Conservation (phyloP, 1,139 yeast genomes). For the Kodamaea derodonti region DNA sequence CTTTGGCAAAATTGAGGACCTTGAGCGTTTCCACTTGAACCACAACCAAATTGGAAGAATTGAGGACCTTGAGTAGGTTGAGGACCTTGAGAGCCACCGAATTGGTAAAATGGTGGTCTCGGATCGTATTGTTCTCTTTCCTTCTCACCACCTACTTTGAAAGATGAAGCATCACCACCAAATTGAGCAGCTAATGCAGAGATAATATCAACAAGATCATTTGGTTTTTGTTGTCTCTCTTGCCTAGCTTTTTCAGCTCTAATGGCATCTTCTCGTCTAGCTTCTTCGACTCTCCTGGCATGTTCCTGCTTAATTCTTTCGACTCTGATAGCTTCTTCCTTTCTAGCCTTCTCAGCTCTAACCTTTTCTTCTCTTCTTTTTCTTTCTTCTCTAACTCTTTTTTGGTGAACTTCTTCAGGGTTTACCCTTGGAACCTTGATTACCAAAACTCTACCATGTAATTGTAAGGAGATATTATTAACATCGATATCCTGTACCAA, state of each 20-base stretch:
- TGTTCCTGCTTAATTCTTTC: conserved; percentile 2
- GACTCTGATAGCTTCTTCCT: not conserved
- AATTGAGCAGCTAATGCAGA: conserved; percentile 1
- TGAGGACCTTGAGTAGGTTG: no score
- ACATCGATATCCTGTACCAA: conserved; percentile 5
- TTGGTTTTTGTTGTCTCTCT: not conserved
- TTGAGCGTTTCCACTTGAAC: no score
- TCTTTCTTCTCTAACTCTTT: not conserved
- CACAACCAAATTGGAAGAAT: no score
- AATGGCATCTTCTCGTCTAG: conserved; percentile 1
- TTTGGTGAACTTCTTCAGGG: not conserved
- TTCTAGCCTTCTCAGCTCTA: conserved; percentile 1
- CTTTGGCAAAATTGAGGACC: conserved; percentile 1
- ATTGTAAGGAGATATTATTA: conserved; percentile 4
- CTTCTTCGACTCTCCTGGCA: not conserved
- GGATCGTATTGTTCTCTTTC: not conserved
- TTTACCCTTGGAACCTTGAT: conserved; percentile 2
- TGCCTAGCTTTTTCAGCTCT: conserved; percentile 1
- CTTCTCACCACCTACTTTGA: not conserved
- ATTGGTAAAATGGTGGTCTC: not conserved
- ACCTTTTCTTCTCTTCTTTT: conserved; percentile 3
- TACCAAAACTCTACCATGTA: conserved; percentile 4
- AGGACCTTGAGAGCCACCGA: not conserved
- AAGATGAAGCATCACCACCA: conserved; percentile 1
- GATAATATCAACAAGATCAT: not conserved